Evolutionary conservation across 2,329 filamentous ascomycete species (phyloP), one percentile per base, ranked within the genome.

Genomic region (Teratosphaeria destructans): DNA sequence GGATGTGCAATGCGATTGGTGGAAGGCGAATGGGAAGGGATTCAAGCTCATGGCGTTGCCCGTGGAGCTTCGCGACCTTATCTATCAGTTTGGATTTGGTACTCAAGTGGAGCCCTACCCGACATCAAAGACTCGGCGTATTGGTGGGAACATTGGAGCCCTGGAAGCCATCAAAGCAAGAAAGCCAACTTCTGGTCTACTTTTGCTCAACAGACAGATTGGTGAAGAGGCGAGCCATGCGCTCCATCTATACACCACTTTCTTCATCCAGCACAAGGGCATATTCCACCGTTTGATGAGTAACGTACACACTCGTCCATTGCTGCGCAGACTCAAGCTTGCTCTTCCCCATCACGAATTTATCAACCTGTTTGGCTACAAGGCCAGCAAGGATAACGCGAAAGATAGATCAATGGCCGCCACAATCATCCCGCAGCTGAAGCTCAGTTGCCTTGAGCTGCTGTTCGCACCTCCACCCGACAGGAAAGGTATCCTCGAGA

Each of bases 281-380:
- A 27, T 67, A 3, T 37, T 68, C 11, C 29, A 49, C 10, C 62
- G 39, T 10, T 58, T 68, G 2, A 54, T 66, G n/a, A 12, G 53
- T 1, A 64, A 64, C 47, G n/a, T n/a, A 19, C 43, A 12, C 16
- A 49, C 43, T n/a, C 14, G 39, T 3, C 16, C 37, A 4, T 60
- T 61, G 5, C 53, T 72, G 34, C 66, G 58, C 11, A 55, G 61
- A 7, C 56, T 72, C 7, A 61, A 66, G 12, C 56, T 72, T 4
- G 54, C 61, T 2, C 57, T 70, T 1, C 54, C 54, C 7, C 67
- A 68, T 55, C 14, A 58, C 1, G 59, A 63, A 3, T 69, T 62
- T 57, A 47, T 70, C 53, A 27, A 61, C 3, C 52, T 70, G 12
- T 72, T 72, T 59, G 65, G 66, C 35, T 60, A 62, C 23, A 47